phyloP scores from a whole-genome alignment of 805 yeast genomes.

The Wickerhamiella parazyma region DNA sequence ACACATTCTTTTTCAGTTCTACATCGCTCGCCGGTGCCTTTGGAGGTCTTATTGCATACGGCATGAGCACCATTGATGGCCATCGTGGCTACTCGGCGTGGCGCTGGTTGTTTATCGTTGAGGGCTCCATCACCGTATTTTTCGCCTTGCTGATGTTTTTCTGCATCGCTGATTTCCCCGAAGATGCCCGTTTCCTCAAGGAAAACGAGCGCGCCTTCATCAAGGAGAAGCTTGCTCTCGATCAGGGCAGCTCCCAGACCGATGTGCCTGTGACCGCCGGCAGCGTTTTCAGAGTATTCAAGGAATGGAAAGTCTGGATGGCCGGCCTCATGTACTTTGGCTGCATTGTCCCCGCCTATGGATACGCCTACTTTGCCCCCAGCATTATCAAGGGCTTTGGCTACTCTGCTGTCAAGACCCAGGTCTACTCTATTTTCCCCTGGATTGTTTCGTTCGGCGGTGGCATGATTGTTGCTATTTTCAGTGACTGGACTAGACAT shows the following conservation, averaged over 20 bases:
- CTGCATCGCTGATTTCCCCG: slow-evolving; percentile 54
- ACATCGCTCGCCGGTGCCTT: slow-evolving; percentile 28
- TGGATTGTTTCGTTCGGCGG: slow-evolving; percentile 67
- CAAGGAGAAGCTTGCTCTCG: slow-evolving; percentile 46
- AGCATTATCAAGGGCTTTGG: slow-evolving; percentile 49
- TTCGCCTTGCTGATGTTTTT: slow-evolving; percentile 23
- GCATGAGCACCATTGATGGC: slow-evolving; percentile 32
- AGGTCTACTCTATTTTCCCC: slow-evolving; percentile 73
- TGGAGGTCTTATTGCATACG: slow-evolving; percentile 28
- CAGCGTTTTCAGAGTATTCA: slow-evolving; percentile 39
- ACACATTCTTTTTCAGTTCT: slow-evolving; percentile 30
- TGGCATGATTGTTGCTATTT: slow-evolving; percentile 43
- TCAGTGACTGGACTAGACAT: slow-evolving; percentile 42
- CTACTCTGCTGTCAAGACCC: slow-evolving; percentile 58
- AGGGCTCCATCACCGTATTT: slow-evolving; percentile 38
- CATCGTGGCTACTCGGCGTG: slow-evolving; percentile 33
- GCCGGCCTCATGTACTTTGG: slow-evolving; percentile 54
- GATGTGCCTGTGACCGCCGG: slow-evolving; percentile 34
- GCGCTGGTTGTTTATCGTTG: slow-evolving; percentile 45
- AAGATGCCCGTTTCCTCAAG: slow-evolving; percentile 40
- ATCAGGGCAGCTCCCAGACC: slow-evolving; percentile 36
- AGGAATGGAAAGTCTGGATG: slow-evolving; percentile 45
- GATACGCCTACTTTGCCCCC: slow-evolving; percentile 63
- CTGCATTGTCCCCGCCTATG: slow-evolving; percentile 54
- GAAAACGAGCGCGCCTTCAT: slow-evolving; percentile 39